Conservation (phyloP, 352 stramenopile species). For the Globisporangium mamillatum region DNA sequence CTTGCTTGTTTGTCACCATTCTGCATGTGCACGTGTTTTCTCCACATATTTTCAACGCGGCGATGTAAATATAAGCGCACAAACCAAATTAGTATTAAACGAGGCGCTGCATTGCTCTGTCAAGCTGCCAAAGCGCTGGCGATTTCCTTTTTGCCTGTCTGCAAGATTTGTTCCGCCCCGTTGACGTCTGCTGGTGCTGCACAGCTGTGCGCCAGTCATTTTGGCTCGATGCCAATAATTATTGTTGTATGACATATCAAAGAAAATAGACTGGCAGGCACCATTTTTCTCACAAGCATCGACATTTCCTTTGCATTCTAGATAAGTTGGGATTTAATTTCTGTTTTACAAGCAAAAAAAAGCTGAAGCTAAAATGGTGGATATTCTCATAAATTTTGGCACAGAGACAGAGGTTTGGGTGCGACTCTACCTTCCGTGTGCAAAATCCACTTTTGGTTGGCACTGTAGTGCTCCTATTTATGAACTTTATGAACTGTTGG, state of each 20-base stretch:
- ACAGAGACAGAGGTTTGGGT: neutral
- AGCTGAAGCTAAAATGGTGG: neutral
- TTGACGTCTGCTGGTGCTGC: neutral
- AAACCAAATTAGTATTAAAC: neutral
- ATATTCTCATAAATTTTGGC: conserved; percentile 6
- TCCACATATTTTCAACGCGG: neutral
- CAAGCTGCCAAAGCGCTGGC: neutral
- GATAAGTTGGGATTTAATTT: neutral
- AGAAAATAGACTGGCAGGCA: neutral
- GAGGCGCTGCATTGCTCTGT: neutral
- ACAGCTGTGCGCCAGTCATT: neutral
- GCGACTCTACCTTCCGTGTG: neutral
- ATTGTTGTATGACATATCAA: neutral
- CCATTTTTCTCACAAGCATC: neutral
- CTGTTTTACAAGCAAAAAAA: neutral
- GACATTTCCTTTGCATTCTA: neutral
- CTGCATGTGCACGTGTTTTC: neutral
- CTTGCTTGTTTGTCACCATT: neutral
- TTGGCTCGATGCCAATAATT: neutral
- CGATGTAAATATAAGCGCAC: too few species aligned
- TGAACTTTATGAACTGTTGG: neutral
- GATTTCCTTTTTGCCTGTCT: neutral
- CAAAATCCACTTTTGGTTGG: conserved; percentile 1
- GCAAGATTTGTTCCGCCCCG: neutral
- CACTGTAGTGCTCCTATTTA: neutral